These are phyloP conservation scores for Chaetomidium leptoderma DNA, from an alignment of 495 filamentous ascomycete species.

Conservation along the genomic window DNA sequence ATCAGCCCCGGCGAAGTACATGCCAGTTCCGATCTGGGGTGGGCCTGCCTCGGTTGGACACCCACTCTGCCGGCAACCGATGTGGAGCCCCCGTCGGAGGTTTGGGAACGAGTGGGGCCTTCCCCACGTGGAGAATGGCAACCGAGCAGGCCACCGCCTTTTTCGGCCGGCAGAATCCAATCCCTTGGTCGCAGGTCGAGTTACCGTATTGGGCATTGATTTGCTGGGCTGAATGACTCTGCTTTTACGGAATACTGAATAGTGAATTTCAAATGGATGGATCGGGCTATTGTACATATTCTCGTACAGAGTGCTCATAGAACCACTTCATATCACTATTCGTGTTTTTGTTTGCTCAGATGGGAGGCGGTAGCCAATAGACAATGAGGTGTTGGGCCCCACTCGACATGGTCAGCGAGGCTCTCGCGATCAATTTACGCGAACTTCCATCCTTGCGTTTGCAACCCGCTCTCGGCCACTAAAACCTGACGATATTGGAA, in stretches of 20 bases:
- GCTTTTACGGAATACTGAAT: too few relatives aligned
- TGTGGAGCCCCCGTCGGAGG: neutral
- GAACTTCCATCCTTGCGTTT: neutral
- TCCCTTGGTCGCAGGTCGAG: too few relatives aligned
- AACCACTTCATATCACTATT: too few relatives aligned
- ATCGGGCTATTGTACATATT: too few relatives aligned
- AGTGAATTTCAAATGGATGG: too few relatives aligned
- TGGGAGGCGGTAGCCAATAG: too few relatives aligned
- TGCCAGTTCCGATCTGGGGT: neutral
- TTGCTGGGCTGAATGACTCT: too few relatives aligned
- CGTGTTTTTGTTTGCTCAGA: too few relatives aligned
- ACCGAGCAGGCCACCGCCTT: neutral
- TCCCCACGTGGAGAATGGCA: neutral
- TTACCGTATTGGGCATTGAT: too few relatives aligned
- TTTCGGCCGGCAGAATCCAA: constrained; percentile 3
- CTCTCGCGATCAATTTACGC: constrained; percentile 12
- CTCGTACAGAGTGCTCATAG: too few relatives aligned
- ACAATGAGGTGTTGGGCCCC: neutral
- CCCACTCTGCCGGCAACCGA: constrained; percentile 8
- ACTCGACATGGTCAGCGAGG: neutral
- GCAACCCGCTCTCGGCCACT: neutral
- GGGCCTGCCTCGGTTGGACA: constrained; percentile 18
- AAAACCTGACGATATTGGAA: too few relatives aligned
- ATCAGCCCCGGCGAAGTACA: neutral
- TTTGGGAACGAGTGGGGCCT: neutral